Percentiles rank a stretch among this genome's conserved stretches.
Conservation (phyloP, 2,329 filamentous ascomycete genomes). For the Colletotrichum lentis region DNA sequence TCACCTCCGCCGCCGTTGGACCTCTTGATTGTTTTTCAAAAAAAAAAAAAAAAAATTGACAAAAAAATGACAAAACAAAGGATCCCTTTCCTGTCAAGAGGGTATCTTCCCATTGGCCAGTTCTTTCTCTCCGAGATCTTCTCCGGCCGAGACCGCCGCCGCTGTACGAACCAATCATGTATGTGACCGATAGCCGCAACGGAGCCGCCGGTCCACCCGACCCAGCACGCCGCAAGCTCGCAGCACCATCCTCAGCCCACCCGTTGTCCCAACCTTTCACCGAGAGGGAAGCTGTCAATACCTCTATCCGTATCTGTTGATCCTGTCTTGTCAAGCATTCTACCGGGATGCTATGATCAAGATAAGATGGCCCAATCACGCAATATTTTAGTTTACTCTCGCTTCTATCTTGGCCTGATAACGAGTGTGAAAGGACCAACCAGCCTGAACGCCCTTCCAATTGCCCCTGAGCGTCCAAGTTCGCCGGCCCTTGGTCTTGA, state of each 20-base stretch:
- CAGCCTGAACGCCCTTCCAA: background rate
- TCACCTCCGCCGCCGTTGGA: background rate
- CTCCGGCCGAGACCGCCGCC: slow-evolving; percentile 8
- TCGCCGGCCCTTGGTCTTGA: background rate
- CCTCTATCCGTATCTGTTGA: background rate
- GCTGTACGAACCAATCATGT: slow-evolving; percentile 12
- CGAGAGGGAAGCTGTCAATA: background rate
- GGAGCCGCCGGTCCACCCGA: slow-evolving; percentile 3
- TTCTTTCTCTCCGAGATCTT: slow-evolving; percentile 7
- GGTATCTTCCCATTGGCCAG: background rate
- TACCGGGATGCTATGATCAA: background rate
- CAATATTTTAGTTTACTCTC: slow-evolving; percentile 2
- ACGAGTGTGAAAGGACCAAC: too few species aligned
- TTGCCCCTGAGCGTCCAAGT: background rate
- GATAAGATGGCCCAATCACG: slow-evolving; percentile 24
- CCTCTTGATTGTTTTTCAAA: background rate
- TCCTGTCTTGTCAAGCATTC: background rate
- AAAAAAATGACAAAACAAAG: background rate
- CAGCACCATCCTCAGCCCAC: slow-evolving; percentile 5
- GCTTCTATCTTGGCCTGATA: background rate
- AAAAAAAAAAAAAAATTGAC: too few species aligned
- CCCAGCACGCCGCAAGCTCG: background rate
- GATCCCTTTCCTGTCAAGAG: background rate
- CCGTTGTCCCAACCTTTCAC: background rate
- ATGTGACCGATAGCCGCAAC: slow-evolving; percentile 24